Evolutionary conservation across 2,329 filamentous ascomycete species (phyloP).

Genomic region (Knufia petricola): DNA sequence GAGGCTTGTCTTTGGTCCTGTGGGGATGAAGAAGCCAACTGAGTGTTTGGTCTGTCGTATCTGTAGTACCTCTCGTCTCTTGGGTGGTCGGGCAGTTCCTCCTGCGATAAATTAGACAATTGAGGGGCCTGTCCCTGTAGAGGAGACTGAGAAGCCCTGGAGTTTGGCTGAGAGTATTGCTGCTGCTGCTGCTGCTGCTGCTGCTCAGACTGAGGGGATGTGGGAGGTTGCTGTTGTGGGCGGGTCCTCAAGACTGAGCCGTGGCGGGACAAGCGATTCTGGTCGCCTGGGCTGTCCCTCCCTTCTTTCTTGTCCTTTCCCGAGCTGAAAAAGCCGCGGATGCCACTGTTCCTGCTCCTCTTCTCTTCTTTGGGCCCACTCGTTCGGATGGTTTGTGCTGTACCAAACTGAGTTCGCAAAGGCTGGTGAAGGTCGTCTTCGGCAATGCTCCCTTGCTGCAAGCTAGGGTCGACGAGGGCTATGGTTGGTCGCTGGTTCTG

Average conservation of each 20-base stretch:
- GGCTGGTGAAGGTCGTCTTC: slow-evolving; percentile 14
- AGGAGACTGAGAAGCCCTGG: slow-evolving; percentile 10
- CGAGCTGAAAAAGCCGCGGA: slow-evolving; percentile 18
- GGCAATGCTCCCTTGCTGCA: slow-evolving; percentile 12
- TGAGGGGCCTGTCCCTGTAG: not conserved
- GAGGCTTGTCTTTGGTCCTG: slow-evolving; percentile 16
- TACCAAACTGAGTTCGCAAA: slow-evolving; percentile 20
- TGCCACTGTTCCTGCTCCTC: slow-evolving; percentile 16
- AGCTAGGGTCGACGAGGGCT: slow-evolving; percentile 15
- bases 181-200: not conserved
- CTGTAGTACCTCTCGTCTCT: slow-evolving; percentile 5
- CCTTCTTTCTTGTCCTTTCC: slow-evolving; percentile 18
- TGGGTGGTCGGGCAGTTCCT: not conserved
- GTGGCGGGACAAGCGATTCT: slow-evolving; percentile 18
- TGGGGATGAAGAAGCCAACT: slow-evolving; percentile 14
- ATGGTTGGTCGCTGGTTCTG: slow-evolving; percentile 13
- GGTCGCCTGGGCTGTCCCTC: slow-evolving; percentile 15
- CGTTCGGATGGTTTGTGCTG: slow-evolving; percentile 15
- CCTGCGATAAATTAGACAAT: slow-evolving; percentile 2
- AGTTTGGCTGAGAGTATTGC: slow-evolving; percentile 7
- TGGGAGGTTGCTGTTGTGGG: slow-evolving; percentile 12
- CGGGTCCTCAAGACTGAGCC: slow-evolving; percentile 20
- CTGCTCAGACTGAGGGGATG: slow-evolving; percentile 16
- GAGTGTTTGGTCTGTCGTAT: slow-evolving; percentile 7
- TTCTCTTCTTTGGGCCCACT: slow-evolving; percentile 9